phyloP scores from a whole-genome alignment of 139 green algal genomes.

The Prasinococcaceae sp. region DNA sequence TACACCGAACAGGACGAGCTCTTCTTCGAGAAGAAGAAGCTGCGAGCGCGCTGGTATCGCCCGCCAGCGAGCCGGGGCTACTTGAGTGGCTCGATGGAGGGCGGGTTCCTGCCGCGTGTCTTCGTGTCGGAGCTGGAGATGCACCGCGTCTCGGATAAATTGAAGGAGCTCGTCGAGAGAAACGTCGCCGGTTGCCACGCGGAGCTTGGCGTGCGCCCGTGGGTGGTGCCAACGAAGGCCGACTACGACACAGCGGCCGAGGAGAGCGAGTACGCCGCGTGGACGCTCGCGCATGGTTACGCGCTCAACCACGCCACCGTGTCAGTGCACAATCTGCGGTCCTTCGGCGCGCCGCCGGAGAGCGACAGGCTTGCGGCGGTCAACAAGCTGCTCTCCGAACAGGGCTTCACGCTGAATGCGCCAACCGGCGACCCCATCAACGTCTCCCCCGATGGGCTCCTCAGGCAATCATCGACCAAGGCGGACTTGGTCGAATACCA shows the following conservation, averaged over 20 bases:
- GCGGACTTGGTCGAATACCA: slow-evolving; percentile 38
- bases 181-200: no score
- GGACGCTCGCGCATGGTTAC: slow-evolving; percentile 65
- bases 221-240: no score
- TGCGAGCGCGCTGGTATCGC: slow-evolving; percentile 22
- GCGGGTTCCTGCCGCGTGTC: slow-evolving; percentile 15
- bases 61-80: slow-evolving; percentile 6
- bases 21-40: slow-evolving; percentile 21
- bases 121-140: slow-evolving; percentile 27
- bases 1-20: slow-evolving; percentile 19
- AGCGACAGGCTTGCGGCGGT: no score
- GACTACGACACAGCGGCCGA: no score
- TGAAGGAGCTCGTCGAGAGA: no score
- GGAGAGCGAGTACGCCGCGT: slow-evolving; percentile 53
- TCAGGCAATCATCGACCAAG: slow-evolving; percentile 57
- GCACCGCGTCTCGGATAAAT: not conserved
- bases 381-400: not conserved
- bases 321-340: slow-evolving; percentile 44
- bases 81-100: not conserved
- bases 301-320: slow-evolving; percentile 68
- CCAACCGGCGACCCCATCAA: not conserved
- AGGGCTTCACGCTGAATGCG: slow-evolving; percentile 17
- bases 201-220: no score
- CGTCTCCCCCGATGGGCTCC: slow-evolving; percentile 38
- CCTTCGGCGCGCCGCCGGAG: not conserved